Percentiles rank a stretch among this genome's conserved stretches.
Evolutionary conservation across 2,329 filamentous ascomycete genomes (phyloP).

Genomic region (Cordyceps cicadae): DNA sequence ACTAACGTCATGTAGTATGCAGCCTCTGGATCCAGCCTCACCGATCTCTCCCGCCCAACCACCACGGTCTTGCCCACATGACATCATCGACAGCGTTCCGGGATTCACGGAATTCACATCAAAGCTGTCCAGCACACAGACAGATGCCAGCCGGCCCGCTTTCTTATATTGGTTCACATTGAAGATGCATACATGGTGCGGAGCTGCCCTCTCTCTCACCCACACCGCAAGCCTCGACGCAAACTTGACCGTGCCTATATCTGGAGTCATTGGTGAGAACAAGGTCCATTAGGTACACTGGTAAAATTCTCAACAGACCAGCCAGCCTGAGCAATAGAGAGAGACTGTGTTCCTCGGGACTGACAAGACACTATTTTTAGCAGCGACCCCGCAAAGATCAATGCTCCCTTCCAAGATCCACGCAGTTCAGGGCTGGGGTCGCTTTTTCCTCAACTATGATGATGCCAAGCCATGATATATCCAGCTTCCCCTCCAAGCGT

Average conservation of each 20-base stretch:
- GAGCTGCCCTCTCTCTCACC: too few relatives aligned
- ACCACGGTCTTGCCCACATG: neutral
- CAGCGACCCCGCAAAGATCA: neutral
- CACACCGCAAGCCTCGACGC: neutral
- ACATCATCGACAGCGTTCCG: neutral
- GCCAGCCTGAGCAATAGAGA: neutral
- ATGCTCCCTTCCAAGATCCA: neutral
- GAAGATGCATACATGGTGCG: too few relatives aligned
- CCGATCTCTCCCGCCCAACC: constrained; percentile 1
- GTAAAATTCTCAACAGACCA: neutral
- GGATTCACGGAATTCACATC: neutral
- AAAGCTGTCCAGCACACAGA: neutral
- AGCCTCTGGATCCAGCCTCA: neutral
- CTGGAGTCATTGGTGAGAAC: neutral
- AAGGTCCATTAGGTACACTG: neutral
- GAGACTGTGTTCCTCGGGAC: neutral
- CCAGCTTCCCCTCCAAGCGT: neutral
- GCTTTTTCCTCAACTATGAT: neutral
- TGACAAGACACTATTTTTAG: neutral
- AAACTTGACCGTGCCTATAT: neutral
- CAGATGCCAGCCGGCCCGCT: neutral
- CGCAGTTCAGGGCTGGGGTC: neutral
- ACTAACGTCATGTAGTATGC: neutral
- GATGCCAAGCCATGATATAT: neutral
- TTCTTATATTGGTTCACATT: neutral